phyloP scores from a whole-genome alignment of 1,284 basidiomycete genomes.

The Golubevia sp. region DNA sequence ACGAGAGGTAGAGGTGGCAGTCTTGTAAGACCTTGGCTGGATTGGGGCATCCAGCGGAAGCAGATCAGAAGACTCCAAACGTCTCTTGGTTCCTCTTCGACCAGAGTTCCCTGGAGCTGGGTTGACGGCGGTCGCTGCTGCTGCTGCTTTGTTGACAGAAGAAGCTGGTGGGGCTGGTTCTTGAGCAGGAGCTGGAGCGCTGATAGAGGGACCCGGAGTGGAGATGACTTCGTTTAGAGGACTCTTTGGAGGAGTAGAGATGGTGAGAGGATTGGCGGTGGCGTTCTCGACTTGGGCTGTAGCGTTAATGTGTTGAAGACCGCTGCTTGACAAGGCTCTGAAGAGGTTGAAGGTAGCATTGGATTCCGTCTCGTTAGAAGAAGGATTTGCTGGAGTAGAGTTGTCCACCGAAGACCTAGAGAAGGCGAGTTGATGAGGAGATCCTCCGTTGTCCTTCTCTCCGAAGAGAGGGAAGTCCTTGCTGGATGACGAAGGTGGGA shows the following conservation, averaged over 20 bases:
- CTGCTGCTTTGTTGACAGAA: neutral
- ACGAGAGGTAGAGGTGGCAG: slow-evolving; percentile 53
- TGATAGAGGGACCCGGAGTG: slow-evolving; percentile 9
- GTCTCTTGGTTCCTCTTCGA: slow-evolving; percentile 34
- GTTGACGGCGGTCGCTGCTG: no score
- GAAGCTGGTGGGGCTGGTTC: slow-evolving; percentile 4
- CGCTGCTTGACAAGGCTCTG: slow-evolving; percentile 27
- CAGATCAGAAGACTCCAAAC: slow-evolving; percentile 41
- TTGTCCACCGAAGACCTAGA: slow-evolving; percentile 11
- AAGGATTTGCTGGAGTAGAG: slow-evolving; percentile 20
- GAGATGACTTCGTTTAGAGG: neutral
- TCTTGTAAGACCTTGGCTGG: slow-evolving; percentile 50
- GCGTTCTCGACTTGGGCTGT: slow-evolving; percentile 21
- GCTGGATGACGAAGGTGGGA: neutral
- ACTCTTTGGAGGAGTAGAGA: slow-evolving; percentile 5
- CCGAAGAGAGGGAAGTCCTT: slow-evolving; percentile 37
- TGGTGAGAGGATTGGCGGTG: slow-evolving; percentile 23
- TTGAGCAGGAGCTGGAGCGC: neutral
- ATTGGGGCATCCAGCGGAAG: slow-evolving; percentile 58
- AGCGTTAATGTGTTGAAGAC: slow-evolving; percentile 33
- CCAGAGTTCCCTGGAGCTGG: neutral
- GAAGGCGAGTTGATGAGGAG: slow-evolving; percentile 20
- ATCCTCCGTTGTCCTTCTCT: slow-evolving; percentile 15
- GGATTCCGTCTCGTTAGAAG: slow-evolving; percentile 5
- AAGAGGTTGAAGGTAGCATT: slow-evolving; percentile 11